These are phyloP conservation scores for Tylopilus sp. DNA, from an alignment of 768 basidiomycete species.

Conservation along the genomic window DNA sequence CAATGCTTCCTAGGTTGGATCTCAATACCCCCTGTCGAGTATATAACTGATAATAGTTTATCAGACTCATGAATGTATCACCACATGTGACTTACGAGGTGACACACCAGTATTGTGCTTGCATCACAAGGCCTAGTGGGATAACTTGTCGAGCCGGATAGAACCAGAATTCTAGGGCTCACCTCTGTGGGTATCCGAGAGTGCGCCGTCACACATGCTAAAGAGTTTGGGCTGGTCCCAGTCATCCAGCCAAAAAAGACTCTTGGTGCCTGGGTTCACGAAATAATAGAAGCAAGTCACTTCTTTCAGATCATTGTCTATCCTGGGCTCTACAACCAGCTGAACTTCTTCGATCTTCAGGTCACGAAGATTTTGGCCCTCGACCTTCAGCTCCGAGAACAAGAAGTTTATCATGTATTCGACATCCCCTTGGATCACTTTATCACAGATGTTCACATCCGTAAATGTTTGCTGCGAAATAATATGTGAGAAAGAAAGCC, in stretches of 20 bases:
- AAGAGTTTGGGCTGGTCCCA: conserved; percentile 35
- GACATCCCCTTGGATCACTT: conserved; percentile 29
- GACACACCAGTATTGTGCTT: conserved; percentile 36
- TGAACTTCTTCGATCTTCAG: conserved; percentile 35
- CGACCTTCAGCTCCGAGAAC: conserved; percentile 18
- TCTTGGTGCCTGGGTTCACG: conserved; percentile 42
- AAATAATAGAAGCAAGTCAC: conserved; percentile 46
- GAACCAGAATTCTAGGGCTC: neutral
- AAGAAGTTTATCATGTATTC: conserved; percentile 29
- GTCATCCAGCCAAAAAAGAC: conserved; percentile 52
- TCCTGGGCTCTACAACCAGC: conserved; percentile 43
- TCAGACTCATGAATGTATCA: conserved; percentile 2
- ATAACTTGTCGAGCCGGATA: neutral
- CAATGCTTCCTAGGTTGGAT: conserved; percentile 31
- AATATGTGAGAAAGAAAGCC: neutral
- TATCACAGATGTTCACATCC: conserved; percentile 49
- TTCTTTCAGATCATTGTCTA: conserved; percentile 3
- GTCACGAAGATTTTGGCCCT: conserved; percentile 8
- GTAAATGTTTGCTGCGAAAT: conserved; percentile 48
- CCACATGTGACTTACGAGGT: conserved; percentile 1
- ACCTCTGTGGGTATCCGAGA: conserved; percentile 25
- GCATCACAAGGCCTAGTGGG: conserved; percentile 28
- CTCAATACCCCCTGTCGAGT: neutral
- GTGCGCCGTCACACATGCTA: conserved; percentile 16
- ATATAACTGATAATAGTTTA: neutral